phyloP scores from a whole-genome alignment of 2,329 filamentous ascomycete genomes.

The Paramyrothecium roridum region DNA sequence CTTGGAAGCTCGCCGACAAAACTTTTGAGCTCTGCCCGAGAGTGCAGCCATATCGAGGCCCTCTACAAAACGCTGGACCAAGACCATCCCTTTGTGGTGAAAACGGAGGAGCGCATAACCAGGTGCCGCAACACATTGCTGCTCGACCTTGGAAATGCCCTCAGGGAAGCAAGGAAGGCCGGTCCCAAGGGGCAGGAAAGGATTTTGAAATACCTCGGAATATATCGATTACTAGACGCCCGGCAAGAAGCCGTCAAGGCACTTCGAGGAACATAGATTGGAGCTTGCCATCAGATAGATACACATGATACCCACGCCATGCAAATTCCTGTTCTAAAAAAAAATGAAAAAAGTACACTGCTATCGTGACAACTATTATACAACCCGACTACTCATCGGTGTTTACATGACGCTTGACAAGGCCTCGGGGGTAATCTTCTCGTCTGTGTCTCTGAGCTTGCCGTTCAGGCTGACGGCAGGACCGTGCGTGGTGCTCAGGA shows the following conservation, averaged over 20 bases:
- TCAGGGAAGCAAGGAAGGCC: conserved; percentile 40
- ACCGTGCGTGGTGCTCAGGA: conserved; percentile 82
- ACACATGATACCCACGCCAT: conserved; percentile 13
- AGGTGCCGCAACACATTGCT: conserved; percentile 55
- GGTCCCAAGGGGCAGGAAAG: conserved; percentile 39
- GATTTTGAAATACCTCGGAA: conserved; percentile 47
- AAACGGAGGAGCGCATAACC: conserved; percentile 47
- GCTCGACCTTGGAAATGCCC: conserved; percentile 50
- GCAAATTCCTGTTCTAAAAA: conserved; percentile 24
- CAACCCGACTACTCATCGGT: conserved; percentile 17
- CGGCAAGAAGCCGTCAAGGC: conserved; percentile 49
- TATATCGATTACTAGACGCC: conserved; percentile 52
- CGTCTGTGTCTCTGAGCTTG: conserved; percentile 63
- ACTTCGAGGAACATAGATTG: conserved; percentile 34
- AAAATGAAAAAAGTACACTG: conserved; percentile 13
- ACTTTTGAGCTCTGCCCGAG: conserved; percentile 40
- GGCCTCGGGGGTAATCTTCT: conserved; percentile 49
- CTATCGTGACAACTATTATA: conserved; percentile 32
- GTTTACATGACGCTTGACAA: conserved; percentile 53
- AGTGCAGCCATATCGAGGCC: conserved; percentile 39
- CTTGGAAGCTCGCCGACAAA: conserved; percentile 45
- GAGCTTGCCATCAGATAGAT: conserved; percentile 7
- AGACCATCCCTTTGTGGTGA: conserved; percentile 47
- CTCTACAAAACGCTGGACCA: conserved; percentile 42
- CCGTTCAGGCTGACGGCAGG: conserved; percentile 87